These are phyloP conservation scores for Pseudopyricularia cyperi DNA, from an alignment of 2,329 filamentous ascomycete species.

Conservation along the genomic window DNA sequence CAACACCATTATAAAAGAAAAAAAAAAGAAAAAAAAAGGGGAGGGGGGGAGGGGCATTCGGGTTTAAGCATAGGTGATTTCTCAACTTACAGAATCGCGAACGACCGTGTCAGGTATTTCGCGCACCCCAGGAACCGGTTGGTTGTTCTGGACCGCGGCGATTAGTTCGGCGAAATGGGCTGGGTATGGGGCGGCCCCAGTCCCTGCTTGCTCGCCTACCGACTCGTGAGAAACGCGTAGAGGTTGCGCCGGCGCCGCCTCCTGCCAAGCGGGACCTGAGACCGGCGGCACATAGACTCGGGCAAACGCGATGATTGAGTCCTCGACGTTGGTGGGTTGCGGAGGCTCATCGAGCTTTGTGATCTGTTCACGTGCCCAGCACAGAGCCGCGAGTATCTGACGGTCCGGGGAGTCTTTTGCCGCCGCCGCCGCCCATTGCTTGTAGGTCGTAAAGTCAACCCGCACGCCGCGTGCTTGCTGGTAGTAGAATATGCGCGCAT, in stretches of 20 bases:
- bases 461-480: constrained; percentile 7
- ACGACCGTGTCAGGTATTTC: constrained; percentile 74
- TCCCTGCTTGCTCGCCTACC: constrained; percentile 7
- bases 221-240: constrained; percentile 24
- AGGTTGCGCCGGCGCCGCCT: constrained; percentile 32
- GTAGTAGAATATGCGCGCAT: constrained; percentile 13
- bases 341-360: neutral
- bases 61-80: neutral
- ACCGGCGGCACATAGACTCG: constrained; percentile 4
- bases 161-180: constrained; percentile 77
- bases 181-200: constrained; percentile 54
- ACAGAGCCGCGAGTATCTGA: constrained; percentile 9
- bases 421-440: constrained; percentile 6
- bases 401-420: constrained; percentile 5
- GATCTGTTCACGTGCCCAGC: constrained; percentile 19
- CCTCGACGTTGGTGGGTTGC: neutral
- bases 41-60: neutral
- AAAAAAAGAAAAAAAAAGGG: neutral
- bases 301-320: neutral
- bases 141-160: constrained; percentile 68
- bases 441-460: constrained; percentile 10
- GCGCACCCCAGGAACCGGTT: constrained; percentile 75
- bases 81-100: constrained; percentile 48
- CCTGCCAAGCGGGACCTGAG: constrained; percentile 28
- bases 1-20: neutral